Evolutionary conservation across 176 grass and related monocot species (phyloP).

Genomic region (Aegilops longissima): DNA sequence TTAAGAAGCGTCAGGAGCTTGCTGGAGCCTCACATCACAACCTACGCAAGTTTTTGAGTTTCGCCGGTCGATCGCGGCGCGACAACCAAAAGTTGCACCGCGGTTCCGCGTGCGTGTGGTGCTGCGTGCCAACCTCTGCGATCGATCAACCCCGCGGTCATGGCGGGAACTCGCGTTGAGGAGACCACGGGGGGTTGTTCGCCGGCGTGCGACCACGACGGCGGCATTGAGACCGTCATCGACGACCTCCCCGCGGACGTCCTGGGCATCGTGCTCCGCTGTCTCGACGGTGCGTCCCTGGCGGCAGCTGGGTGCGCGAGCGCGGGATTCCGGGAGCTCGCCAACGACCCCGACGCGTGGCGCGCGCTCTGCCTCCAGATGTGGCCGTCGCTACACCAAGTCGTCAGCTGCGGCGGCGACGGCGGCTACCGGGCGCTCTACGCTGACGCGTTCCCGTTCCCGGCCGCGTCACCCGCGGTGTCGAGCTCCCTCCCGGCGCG

Average conservation of each 20-base stretch:
- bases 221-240: slow-evolving; percentile 17
- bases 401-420: background rate
- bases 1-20: background rate
- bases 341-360: slow-evolving; percentile 50
- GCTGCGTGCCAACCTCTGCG: too few species aligned
- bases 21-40: background rate
- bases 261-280: slow-evolving; percentile 40
- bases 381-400: slow-evolving; percentile 61
- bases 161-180: background rate
- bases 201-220: background rate
- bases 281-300: slow-evolving; percentile 61
- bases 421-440: slow-evolving; percentile 44
- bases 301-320: slow-evolving; percentile 46
- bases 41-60: background rate
- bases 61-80: background rate
- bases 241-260: slow-evolving; percentile 69
- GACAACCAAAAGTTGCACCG: background rate
- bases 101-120: background rate
- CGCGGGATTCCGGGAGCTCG: slow-evolving; percentile 47
- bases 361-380: slow-evolving; percentile 54
- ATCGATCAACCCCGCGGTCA: background rate
- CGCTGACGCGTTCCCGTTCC: slow-evolving; percentile 52
- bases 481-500: background rate
- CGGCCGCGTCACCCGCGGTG: background rate
- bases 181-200: too few species aligned